These are phyloP conservation scores for Metroxylon sagu DNA, from an alignment of 176 grass and related monocot species.

Conservation along the genomic window DNA sequence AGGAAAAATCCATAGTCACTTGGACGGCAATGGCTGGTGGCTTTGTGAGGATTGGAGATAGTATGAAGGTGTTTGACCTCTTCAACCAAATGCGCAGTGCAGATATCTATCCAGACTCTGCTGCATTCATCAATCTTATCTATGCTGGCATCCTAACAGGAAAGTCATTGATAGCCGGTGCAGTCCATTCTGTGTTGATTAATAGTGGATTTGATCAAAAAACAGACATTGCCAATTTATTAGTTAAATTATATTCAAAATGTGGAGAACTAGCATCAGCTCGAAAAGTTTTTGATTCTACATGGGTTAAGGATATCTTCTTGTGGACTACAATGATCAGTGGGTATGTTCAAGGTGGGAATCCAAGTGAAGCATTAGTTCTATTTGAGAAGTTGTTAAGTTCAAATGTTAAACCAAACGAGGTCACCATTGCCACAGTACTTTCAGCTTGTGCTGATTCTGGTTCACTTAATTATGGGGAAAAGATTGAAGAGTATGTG, in stretches of 20 bases:
- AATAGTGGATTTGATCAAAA: conserved; percentile 30
- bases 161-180: conserved; percentile 24
- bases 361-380: conserved; percentile 20
- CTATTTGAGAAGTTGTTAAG: conserved; percentile 33
- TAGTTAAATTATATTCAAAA: conserved; percentile 49
- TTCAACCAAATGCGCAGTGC: conserved; percentile 27
- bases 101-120: conserved; percentile 21
- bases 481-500: conserved; percentile 30
- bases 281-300: conserved; percentile 33
- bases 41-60: conserved; percentile 24
- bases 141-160: conserved; percentile 19
- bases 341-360: conserved; percentile 42
- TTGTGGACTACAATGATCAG: conserved; percentile 54
- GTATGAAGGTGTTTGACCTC: conserved; percentile 30
- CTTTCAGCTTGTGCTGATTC: conserved; percentile 39
- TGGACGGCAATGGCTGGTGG: conserved; percentile 44
- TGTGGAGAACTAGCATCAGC: conserved; percentile 34
- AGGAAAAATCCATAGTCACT: conserved; percentile 40
- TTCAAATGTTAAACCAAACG: conserved; percentile 33
- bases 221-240: conserved; percentile 22
- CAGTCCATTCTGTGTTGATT: conserved; percentile 33
- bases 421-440: conserved; percentile 29
- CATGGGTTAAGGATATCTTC: conserved; percentile 24
- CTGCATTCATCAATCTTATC: conserved; percentile 31
- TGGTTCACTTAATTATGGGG: conserved; percentile 24